A percentile compares a stretch with the other conserved stretches of the same genome.
Conservation (phyloP, 805 yeast genomes). For the Sugiyamaella qingdaonensis region DNA sequence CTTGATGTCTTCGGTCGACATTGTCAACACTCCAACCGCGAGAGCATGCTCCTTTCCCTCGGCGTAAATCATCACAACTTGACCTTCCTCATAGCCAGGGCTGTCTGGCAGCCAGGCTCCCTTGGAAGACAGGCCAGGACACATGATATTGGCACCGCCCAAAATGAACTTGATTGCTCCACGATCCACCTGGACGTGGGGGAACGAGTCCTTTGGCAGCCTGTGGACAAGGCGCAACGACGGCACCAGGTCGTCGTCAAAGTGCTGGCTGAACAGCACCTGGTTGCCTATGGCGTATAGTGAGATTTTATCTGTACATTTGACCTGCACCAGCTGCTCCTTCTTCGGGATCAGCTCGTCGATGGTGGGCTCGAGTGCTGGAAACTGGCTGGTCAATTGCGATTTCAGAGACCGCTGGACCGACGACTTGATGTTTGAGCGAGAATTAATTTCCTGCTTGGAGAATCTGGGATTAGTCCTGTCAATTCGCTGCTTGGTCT, state of each 20-base stretch:
- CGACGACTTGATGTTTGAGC: constrained; percentile 88
- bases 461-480: constrained; percentile 50
- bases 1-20: constrained; percentile 89
- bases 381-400: constrained; percentile 69
- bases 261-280: constrained; percentile 75
- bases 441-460: constrained; percentile 82
- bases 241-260: constrained; percentile 73
- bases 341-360: constrained; percentile 87
- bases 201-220: constrained; percentile 68
- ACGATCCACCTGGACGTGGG: constrained; percentile 84
- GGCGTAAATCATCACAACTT: constrained; percentile 79
- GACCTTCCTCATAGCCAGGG: constrained; percentile 55
- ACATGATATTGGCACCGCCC: constrained; percentile 97
- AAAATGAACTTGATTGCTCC: constrained; percentile 94
- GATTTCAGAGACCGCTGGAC: constrained; percentile 85
- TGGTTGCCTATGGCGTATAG: constrained; percentile 69
- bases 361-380: constrained; percentile 66
- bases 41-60: constrained; percentile 90
- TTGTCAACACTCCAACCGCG: constrained; percentile 81
- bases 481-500: neutral
- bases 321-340: constrained; percentile 69
- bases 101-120: constrained; percentile 83
- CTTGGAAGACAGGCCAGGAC: constrained; percentile 83
- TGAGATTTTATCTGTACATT: constrained; percentile 87
- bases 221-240: constrained; percentile 44